Percentiles rank a stretch among this genome's conserved stretches.
These are phyloP conservation scores for Malassezia cuniculi DNA, from an alignment of 1,284 basidiomycete genomes.

Conservation along the genomic window DNA sequence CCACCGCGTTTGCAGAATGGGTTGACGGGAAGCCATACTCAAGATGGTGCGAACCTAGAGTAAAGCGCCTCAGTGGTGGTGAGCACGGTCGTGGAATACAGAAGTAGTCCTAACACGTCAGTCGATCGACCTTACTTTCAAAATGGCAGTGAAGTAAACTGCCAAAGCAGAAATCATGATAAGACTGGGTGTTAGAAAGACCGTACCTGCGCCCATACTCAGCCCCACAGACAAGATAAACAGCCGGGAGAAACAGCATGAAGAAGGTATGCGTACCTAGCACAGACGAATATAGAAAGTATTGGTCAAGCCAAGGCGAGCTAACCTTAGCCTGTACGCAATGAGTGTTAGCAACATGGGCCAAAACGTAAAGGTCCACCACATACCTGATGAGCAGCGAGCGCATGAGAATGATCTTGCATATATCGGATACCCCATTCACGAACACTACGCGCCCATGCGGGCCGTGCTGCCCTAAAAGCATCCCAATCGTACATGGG, in stretches of 20 bases:
- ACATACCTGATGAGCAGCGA: slow-evolving; percentile 8
- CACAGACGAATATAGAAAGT: slow-evolving; percentile 79
- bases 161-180: slow-evolving; percentile 61
- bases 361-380: neutral
- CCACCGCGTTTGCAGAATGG: slow-evolving; percentile 80
- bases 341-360: neutral
- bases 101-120: slow-evolving; percentile 55
- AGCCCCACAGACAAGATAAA: slow-evolving; percentile 73
- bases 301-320: slow-evolving; percentile 60
- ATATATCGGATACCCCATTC: neutral
- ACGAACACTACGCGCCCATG: neutral
- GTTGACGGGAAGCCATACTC: slow-evolving; percentile 88
- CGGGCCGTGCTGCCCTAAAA: neutral
- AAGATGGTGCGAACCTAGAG: slow-evolving; percentile 47
- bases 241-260: slow-evolving; percentile 69
- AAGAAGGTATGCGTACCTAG: slow-evolving; percentile 80
- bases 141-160: slow-evolving; percentile 67
- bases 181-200: slow-evolving; percentile 12
- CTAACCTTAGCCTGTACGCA: slow-evolving; percentile 12
- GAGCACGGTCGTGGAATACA: slow-evolving; percentile 82
- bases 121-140: slow-evolving; percentile 49
- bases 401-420: neutral
- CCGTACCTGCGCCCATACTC: slow-evolving; percentile 63
- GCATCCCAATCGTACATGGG: neutral
- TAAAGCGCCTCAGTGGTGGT: slow-evolving; percentile 72